phyloP scores from a whole-genome alignment of 306 rosid genomes.

The Begonia peltatifolia region DNA sequence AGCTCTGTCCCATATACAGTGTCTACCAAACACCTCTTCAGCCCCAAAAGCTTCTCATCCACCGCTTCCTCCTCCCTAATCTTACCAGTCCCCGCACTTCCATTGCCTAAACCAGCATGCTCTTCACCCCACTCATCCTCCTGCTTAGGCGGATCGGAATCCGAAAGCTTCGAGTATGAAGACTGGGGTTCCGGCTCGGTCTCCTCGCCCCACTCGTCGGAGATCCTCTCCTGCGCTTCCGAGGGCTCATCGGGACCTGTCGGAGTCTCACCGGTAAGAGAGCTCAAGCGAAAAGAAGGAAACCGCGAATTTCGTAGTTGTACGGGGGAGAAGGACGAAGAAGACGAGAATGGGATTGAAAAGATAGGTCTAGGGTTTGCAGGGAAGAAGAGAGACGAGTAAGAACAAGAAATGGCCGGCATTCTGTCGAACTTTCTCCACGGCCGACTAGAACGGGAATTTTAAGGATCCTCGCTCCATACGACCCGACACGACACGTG shows the following conservation, averaged over 20 bases:
- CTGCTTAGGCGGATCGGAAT: constrained; percentile 49
- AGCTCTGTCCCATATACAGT: constrained; percentile 67
- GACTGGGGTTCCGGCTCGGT: constrained; percentile 34
- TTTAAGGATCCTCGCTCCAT: too few relatives aligned
- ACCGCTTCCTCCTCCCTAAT: constrained; percentile 6
- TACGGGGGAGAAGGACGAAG: constrained; percentile 13
- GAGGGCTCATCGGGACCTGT: constrained; percentile 14
- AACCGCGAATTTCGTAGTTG: constrained; percentile 11
- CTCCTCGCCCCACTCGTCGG: constrained; percentile 72
- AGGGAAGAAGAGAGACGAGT: constrained; percentile 9
- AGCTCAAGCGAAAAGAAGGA: constrained; percentile 33
- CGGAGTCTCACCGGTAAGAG: constrained; percentile 20
- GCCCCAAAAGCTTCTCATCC: constrained; percentile 27
- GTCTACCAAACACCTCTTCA: constrained; percentile 74
- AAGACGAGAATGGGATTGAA: constrained; percentile 3
- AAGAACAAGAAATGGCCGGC: background rate
- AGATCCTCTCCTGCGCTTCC: constrained; percentile 12
- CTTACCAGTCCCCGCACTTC: constrained; percentile 20
- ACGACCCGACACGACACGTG: too few relatives aligned
- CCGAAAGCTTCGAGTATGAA: constrained; percentile 26
- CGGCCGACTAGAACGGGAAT: too few relatives aligned
- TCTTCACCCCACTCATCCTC: constrained; percentile 71
- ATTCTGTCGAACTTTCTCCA: too few relatives aligned
- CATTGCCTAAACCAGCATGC: constrained; percentile 24
- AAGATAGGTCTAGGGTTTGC: constrained; percentile 9